Base-by-base conservation (phyloP, 2,329 filamentous ascomycete genomes). In the Alternaria arbusti region DNA sequence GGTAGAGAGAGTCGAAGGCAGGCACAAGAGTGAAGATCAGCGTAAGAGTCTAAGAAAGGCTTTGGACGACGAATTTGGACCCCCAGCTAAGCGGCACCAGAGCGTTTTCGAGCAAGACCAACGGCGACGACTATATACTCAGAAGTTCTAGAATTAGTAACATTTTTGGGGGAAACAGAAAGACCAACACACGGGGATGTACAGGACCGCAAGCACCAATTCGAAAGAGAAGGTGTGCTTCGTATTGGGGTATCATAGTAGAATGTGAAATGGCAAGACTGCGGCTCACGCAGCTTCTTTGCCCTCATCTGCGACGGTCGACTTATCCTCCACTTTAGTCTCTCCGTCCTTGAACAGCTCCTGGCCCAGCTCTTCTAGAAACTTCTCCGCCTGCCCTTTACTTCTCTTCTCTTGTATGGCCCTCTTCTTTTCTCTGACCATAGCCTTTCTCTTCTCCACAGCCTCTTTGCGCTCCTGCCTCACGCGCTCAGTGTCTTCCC, bases 341-440 rank as follows among this genome's bases (percentile, higher is more conserved):
- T 22, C 61, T 30, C 36, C 60, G 5, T 57, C 61, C 7, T 60
- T 61, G 10, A 64, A 63, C 68, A 68, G 70, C 76, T 69, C 81
- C 70, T 63, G 74, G 61, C 68, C 74, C 32, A 72, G 72, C 64
- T 86, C 86, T 57, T 90, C 87, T 71, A 96, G 78, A 78, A 96
- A 96, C 66, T 82, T 87, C 71, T 94, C 91, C 3, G 92, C 91
- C 79, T 91, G 86, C 72, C 88, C 89, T 79, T 88, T 90, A 28
- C 73, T 82, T 70, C 82, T 82, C 84, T 84, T 80, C 69, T 85
- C 81, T 54, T 91, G 89, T 69, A 93, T 86, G 69, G 89, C 86
- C 71, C 80, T 82, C 73, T 84, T 86, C 76, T 90, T 84, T 72
- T 83, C 85, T 70, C 86, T 86, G 36, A 80, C 92, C 91, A 32